These are phyloP conservation scores for Globisporangium iwayamae DNA, from an alignment of 352 stramenopile genomes.

Conservation along the genomic window DNA sequence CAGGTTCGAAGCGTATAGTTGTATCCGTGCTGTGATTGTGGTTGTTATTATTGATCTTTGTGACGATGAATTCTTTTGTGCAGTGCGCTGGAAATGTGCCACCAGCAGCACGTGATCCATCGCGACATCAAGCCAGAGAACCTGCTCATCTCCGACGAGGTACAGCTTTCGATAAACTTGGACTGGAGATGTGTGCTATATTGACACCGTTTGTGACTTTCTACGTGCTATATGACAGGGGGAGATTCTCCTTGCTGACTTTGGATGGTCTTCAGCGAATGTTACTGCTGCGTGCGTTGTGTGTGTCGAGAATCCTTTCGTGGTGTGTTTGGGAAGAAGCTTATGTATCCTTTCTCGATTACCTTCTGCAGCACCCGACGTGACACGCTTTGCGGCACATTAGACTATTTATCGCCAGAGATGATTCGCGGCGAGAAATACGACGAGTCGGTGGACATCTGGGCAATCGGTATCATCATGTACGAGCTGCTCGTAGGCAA, in stretches of 20 bases:
- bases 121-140: conserved; percentile 97
- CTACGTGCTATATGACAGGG: conserved; percentile 26
- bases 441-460: conserved; percentile 98
- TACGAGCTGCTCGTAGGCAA: conserved; percentile 97
- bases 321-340: neutral
- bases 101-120: conserved; percentile 88
- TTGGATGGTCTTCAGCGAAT: conserved; percentile 96
- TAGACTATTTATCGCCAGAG: conserved; percentile 99
- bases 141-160: conserved; percentile 78
- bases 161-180: conserved; percentile 12
- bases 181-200: neutral
- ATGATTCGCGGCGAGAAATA: conserved; percentile 99
- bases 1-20: conserved; percentile 24
- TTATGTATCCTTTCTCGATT: neutral
- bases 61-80: neutral
- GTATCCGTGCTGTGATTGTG: too few species aligned
- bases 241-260: conserved; percentile 98
- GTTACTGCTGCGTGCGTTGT: conserved; percentile 62
- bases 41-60: neutral
- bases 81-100: conserved; percentile 62
- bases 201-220: neutral
- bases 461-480: conserved; percentile 97
- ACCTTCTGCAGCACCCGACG: conserved; percentile 65
- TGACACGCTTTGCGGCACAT: conserved; percentile 97
- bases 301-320: neutral